Evolutionary conservation across 805 yeast genomes (phyloP), one percentile per base, ranked within the genome.

Genomic region (Candida xyloterini): DNA sequence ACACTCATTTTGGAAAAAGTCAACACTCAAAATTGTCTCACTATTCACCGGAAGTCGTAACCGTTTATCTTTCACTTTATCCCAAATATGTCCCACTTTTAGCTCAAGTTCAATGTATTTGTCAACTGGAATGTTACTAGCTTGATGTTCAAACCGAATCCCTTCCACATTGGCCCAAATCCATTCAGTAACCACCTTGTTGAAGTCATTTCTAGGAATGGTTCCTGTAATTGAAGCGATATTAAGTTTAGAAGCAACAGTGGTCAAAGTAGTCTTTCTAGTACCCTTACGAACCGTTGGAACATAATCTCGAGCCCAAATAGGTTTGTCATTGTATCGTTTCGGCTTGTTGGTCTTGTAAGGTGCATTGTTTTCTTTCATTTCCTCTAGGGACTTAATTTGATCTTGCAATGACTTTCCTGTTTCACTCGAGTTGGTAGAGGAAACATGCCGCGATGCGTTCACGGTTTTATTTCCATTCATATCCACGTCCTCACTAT

Each of bases 121-220:
- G 37, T 73, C 66, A 21, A 50, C 69, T 49, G 45, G 7, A 23
- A 23, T 23, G 4, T 9, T 70, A 63, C 57, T 48, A 36, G 59
- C 59, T 2, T 44, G 35, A 33, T 60, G 54, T 52, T 71, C 73
- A 28, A 75, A 76, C 27, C 78, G 74, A 27, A 86, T 73, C 24
- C 85, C 85, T 31, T 72, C 71, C 33, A 88, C 70, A 47, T 85
- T 82, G 14, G 95, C 89, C 69, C 84, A 89, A 7, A 90, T 72
- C 97, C 97, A 90, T 51, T 83, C 87, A 15, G 93, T 84, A 6
- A 90, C 78, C 24, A 85, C 78, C 55, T 90, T 77, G 5, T 90
- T 84, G 43, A 86, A 68, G 52, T 87, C 91, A 54, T 87, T 88
- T 33, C 85, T 76, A 1, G 93, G 93, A 30, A 79, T 79, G 1